Conservation (phyloP, 1,284 basidiomycete species). For the Gomphus sp. region DNA sequence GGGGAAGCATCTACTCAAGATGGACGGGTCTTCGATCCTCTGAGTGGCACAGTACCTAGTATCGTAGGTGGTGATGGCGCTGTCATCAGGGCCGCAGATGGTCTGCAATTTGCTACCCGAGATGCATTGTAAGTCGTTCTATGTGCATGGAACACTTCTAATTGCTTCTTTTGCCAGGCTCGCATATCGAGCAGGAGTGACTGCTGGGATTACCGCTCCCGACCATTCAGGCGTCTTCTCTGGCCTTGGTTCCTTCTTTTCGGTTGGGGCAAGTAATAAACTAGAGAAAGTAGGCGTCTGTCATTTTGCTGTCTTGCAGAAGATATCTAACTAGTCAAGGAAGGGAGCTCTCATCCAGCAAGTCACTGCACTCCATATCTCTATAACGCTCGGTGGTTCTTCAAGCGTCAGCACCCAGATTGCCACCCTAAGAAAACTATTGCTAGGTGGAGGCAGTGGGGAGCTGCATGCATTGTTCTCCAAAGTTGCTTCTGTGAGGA, state of each 20-base stretch:
- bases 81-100: too few relatives aligned
- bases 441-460: slow-evolving; percentile 39
- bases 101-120: too few relatives aligned
- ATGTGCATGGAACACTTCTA: too few relatives aligned
- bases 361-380: slow-evolving; percentile 42
- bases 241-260: slow-evolving; percentile 43
- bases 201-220: slow-evolving; percentile 32
- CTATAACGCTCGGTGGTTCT: slow-evolving; percentile 42
- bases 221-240: slow-evolving; percentile 34
- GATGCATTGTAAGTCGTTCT: too few relatives aligned
- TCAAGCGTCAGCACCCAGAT: slow-evolving; percentile 33
- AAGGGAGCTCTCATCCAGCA: slow-evolving; percentile 39
- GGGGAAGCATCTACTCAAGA: slow-evolving; percentile 57
- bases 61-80: too few relatives aligned
- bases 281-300: slow-evolving; percentile 23
- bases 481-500: slow-evolving; percentile 36
- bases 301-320: background rate
- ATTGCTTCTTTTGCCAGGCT: too few relatives aligned
- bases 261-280: slow-evolving; percentile 33
- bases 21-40: too few relatives aligned
- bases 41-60: too few relatives aligned
- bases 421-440: slow-evolving; percentile 47
- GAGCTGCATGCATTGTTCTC: slow-evolving; percentile 45
- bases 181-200: slow-evolving; percentile 22
- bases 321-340: background rate